Evolutionary conservation across 768 basidiomycete genomes (phyloP), one percentile per base, ranked within the genome.

Genomic region (Trametes maxima): DNA sequence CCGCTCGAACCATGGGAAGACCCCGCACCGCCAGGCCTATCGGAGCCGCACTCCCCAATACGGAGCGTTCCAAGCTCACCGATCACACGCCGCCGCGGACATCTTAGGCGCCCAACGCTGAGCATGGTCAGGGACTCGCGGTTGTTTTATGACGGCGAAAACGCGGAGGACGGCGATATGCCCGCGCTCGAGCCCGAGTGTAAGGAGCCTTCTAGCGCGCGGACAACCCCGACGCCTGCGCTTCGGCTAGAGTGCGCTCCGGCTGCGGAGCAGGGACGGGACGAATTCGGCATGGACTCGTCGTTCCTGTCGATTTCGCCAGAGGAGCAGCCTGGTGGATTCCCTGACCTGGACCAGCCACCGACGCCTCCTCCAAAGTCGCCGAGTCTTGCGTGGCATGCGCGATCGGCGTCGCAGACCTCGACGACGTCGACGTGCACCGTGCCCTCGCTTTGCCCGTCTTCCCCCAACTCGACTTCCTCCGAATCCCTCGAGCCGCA

Each of bases 1-100:
- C 79, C 79, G 11, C 70, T 78, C 37, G 79, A 80, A 40, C 79
- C 79, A 24, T 80, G 79, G 79, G 64, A 71, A 55, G 55, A 72
- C 45, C 68, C 33, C 19, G 42, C 60, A 40, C 33, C 39, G 42
- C 37, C 56, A 13, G 52, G 28, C 33, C 58, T 35, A 33, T 49
- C 57, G 6, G 45, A 37, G 28, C 52, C 62, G 24, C 50, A 49
- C 19, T 54, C 56, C 19, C 46, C 51, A 16, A 47, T 57, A 37
- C 28, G 63, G 35, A 58, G 58, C 47, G 48, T 63, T 13, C 57
- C 58, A 16, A 55, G 47, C 10, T 68, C 62, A 24, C 64, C 64
- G 5, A 51, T 52, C 36, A 53, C 53, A 16, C 67, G 60, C 16
- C 49, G 67, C 14, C 37, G 61, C 24, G 56, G 65, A 19, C 66